phyloP scores from a whole-genome alignment of 2,329 filamentous ascomycete species.

The Xylaria multiplex region DNA sequence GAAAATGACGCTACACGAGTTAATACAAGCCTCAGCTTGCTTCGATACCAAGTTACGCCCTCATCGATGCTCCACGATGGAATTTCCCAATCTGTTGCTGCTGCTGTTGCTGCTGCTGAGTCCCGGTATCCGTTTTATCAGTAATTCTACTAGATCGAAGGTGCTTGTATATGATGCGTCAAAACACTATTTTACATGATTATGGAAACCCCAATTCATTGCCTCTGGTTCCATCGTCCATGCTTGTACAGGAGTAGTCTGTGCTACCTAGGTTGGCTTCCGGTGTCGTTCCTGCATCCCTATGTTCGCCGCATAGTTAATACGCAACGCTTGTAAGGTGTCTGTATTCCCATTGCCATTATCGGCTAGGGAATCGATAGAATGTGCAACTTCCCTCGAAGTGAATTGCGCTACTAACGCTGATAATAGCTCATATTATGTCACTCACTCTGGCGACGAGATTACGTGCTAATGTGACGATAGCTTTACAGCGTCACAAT shows the following conservation, averaged over 20 bases:
- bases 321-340: not conserved
- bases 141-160: constrained; percentile 1
- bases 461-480: too few relatives aligned
- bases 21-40: constrained; percentile 35
- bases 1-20: constrained; percentile 33
- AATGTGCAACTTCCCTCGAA: not conserved
- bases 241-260: not conserved
- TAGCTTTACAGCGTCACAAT: too few relatives aligned
- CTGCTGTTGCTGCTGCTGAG: not conserved
- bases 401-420: too few relatives aligned
- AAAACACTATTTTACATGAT: not conserved
- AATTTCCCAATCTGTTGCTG: constrained; percentile 6
- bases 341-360: not conserved
- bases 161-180: not conserved
- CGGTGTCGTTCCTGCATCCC: not conserved
- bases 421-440: too few relatives aligned
- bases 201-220: not conserved
- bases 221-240: not conserved
- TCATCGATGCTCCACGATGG: constrained; percentile 25
- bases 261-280: not conserved
- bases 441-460: too few relatives aligned
- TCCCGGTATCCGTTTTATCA: not conserved
- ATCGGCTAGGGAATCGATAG: not conserved
- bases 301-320: not conserved
- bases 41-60: constrained; percentile 24